These are phyloP conservation scores for Nemania sp. DNA, from an alignment of 2,329 filamentous ascomycete species.

Conservation along the genomic window DNA sequence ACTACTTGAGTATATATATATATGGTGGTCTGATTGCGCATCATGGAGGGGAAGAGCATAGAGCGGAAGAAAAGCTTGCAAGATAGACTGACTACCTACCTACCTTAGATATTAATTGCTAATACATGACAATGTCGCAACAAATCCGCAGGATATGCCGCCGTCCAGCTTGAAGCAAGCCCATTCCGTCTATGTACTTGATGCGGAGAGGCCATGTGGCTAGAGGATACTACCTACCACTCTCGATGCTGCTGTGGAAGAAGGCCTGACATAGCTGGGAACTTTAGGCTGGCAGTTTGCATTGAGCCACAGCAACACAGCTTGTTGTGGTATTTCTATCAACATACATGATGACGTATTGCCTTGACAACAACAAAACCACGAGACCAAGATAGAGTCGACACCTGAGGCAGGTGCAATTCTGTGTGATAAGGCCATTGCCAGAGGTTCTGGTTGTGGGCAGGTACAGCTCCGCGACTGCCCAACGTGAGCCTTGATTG, in stretches of 20 bases:
- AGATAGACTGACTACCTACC: slow-evolving; percentile 20
- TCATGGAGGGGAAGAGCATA: slow-evolving; percentile 4
- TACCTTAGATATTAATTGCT: slow-evolving; percentile 35
- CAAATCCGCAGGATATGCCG: not conserved
- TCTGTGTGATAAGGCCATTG: not conserved
- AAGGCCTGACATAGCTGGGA: not conserved
- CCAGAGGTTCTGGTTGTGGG: not conserved
- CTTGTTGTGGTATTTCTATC: not conserved
- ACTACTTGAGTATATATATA: slow-evolving; percentile 1
- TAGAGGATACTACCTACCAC: not conserved
- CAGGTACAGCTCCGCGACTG: slow-evolving; percentile 10
- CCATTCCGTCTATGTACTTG: not conserved
- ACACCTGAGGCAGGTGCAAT: not conserved
- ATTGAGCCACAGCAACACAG: not conserved
- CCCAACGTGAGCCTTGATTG: slow-evolving; percentile 10
- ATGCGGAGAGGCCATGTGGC: not conserved
- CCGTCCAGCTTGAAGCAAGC: not conserved
- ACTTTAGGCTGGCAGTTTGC: not conserved
- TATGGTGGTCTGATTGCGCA: not conserved
- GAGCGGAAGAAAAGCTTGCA: not conserved
- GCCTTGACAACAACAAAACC: too few species aligned
- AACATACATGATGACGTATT: too few species aligned
- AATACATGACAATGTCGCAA: slow-evolving; percentile 27
- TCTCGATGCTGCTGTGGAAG: slow-evolving; percentile 1
- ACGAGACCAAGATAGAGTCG: not conserved